Evolutionary conservation across 2,329 filamentous ascomycete genomes (phyloP), one percentile per base, ranked within the genome.

Genomic region (Colletotrichum graminicola): DNA sequence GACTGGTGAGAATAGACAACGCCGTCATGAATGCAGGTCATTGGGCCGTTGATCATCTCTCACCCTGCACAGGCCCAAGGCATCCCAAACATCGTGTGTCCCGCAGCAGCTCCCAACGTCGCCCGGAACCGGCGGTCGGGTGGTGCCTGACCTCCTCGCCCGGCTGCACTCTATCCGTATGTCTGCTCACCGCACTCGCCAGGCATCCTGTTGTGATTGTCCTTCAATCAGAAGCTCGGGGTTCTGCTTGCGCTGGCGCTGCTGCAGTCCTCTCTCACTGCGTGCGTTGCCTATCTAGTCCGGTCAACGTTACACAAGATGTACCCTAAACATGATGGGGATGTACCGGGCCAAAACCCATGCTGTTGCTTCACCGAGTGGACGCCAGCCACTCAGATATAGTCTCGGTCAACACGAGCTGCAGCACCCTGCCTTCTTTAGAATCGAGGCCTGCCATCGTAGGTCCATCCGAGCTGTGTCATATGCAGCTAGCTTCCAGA

Each of bases 331-430:
- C 69, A 43, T 60, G 32, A 55, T 55, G 18, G 5, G 54, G 11
- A 64, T 52, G 65, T 72, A 72, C 65, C 68, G 16, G 16, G 51
- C 63, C 56, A 51, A 26, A 12, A 26, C 18, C 26, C 36, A 66
- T 66, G 65, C 39, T 41, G 54, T 14, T 64, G 52, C 69, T 72
- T 72, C 69, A 72, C 69, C 69, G 69, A 69, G 60, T 72, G 21
- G 6, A 52, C 36, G 29, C 45, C 59, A 69, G 65, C 69, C 69
- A 72, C 65, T 72, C 59, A 64, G 65, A 39, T 41, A 34, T 39
- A 26, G 23, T 23, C 41, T 69, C 69, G 69, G 69, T 72, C 65
- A 72, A 16, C 47, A 55, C 23, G 23, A 47, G 21, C 39, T 71
- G 69, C 69, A 64, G 65, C 54, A 60, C 69, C 59, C 65, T 69